phyloP scores from a whole-genome alignment of 108 stramenopile genomes.

The Pseudonitzschia pungens region DNA sequence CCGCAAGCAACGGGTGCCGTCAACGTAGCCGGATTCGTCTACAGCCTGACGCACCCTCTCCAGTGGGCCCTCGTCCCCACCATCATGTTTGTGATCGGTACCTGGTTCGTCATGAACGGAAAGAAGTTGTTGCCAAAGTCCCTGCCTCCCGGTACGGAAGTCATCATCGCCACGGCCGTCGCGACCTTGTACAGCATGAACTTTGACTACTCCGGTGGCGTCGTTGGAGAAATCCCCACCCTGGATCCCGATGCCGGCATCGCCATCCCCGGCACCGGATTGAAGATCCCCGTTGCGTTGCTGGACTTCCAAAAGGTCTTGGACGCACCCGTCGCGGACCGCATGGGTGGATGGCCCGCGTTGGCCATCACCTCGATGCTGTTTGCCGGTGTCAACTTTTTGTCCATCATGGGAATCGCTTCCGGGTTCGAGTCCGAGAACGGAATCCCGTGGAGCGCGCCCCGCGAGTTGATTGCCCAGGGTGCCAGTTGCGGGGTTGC shows the following conservation, averaged over 20 bases:
- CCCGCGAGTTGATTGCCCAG: slow-evolving; percentile 77
- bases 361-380: slow-evolving; percentile 54
- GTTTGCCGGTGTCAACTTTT: slow-evolving; percentile 83
- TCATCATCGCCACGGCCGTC: slow-evolving; percentile 64
- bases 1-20: slow-evolving; percentile 66
- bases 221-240: slow-evolving; percentile 81
- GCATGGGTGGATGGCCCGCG: slow-evolving; percentile 55
- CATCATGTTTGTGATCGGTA: slow-evolving; percentile 60
- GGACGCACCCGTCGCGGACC: slow-evolving; percentile 60
- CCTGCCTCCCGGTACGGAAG: slow-evolving; percentile 78
- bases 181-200: slow-evolving; percentile 67
- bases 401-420: slow-evolving; percentile 75
- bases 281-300: slow-evolving; percentile 60
- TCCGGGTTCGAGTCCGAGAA: slow-evolving; percentile 80
- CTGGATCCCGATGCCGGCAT: slow-evolving; percentile 65
- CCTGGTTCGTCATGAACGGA: slow-evolving; percentile 70
- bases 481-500: slow-evolving; percentile 71
- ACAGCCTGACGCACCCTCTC: slow-evolving; percentile 54
- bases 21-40: slow-evolving; percentile 60
- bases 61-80: slow-evolving; percentile 61
- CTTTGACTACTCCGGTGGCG: slow-evolving; percentile 58
- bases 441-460: slow-evolving; percentile 70
- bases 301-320: slow-evolving; percentile 53
- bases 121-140: slow-evolving; percentile 52
- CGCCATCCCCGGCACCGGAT: slow-evolving; percentile 21